Percentiles rank a stretch among this genome's conserved stretches.
Evolutionary conservation across 208 protist genomes (phyloP).

Genomic region (Borovskyia barvae): DNA sequence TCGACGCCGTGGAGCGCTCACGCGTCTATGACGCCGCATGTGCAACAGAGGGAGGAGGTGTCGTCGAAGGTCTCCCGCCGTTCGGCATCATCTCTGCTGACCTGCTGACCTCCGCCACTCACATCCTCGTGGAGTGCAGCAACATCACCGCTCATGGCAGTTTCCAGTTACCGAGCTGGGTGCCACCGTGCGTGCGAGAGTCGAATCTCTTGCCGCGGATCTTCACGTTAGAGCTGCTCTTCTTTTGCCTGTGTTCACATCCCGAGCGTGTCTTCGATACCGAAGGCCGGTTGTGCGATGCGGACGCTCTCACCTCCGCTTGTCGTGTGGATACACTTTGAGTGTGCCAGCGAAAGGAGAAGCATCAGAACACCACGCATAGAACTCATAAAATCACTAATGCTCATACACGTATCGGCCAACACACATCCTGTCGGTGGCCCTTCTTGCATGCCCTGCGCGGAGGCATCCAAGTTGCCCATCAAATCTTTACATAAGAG

Average conservation of each 20-base stretch:
- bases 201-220: slow-evolving; percentile 27
- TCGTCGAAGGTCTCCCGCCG: slow-evolving; percentile 26
- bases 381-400: background rate
- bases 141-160: slow-evolving; percentile 22
- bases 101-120: slow-evolving; percentile 25
- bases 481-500: background rate
- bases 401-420: background rate
- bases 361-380: background rate
- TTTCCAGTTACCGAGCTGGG: slow-evolving; percentile 55
- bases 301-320: slow-evolving; percentile 24
- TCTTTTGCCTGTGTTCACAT: slow-evolving; percentile 57
- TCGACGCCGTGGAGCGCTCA: background rate
- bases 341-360: too few relatives aligned
- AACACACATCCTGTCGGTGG: background rate
- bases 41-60: slow-evolving; percentile 5
- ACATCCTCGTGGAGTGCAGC: slow-evolving; percentile 67
- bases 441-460: too few relatives aligned
- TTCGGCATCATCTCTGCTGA: slow-evolving; percentile 10
- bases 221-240: slow-evolving; percentile 72
- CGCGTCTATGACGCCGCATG: slow-evolving; percentile 6
- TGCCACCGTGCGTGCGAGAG: slow-evolving; percentile 30
- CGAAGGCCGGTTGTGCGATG: slow-evolving; percentile 32
- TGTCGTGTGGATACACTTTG: slow-evolving; percentile 45
- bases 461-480: background rate
- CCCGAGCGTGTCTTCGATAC: slow-evolving; percentile 37